These are phyloP conservation scores for Eucalyptus polybractea DNA, from an alignment of 345 rosid genomes.

Conservation along the genomic window DNA sequence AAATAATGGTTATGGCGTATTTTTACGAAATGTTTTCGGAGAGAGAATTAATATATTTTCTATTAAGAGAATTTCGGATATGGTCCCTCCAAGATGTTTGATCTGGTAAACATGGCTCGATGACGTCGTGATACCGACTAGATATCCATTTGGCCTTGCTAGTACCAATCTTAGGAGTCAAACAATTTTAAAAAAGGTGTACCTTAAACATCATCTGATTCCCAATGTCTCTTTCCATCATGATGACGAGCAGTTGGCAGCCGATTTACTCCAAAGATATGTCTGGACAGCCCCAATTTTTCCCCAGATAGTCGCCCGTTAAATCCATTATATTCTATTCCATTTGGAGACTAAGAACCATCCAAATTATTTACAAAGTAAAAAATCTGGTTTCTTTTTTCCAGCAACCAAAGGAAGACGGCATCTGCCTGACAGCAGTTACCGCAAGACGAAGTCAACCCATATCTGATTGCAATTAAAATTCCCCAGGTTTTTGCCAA, in stretches of 20 bases:
- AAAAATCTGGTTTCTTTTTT: background rate
- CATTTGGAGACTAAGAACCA: background rate
- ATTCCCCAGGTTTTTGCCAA: background rate
- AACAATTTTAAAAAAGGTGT: background rate
- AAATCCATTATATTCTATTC: background rate
- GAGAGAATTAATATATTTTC: background rate
- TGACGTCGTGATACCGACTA: background rate
- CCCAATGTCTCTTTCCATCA: background rate
- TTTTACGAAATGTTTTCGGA: background rate
- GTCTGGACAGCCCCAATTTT: background rate
- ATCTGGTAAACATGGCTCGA: background rate
- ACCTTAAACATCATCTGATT: background rate
- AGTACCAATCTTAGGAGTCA: background rate
- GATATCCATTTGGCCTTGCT: background rate
- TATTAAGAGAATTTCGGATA: background rate
- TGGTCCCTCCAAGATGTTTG: background rate
- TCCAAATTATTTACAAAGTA: background rate
- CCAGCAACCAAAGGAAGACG: background rate
- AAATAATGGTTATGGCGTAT: background rate
- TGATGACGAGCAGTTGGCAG: background rate
- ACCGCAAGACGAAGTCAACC: background rate
- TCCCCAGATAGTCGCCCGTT: background rate
- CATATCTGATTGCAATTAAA: background rate
- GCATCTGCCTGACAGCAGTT: background rate
- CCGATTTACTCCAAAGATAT: background rate